Evolutionary conservation across 2,329 filamentous ascomycete genomes (phyloP), one percentile per base, ranked within the genome.

Genomic region (Trichoderma sp.): DNA sequence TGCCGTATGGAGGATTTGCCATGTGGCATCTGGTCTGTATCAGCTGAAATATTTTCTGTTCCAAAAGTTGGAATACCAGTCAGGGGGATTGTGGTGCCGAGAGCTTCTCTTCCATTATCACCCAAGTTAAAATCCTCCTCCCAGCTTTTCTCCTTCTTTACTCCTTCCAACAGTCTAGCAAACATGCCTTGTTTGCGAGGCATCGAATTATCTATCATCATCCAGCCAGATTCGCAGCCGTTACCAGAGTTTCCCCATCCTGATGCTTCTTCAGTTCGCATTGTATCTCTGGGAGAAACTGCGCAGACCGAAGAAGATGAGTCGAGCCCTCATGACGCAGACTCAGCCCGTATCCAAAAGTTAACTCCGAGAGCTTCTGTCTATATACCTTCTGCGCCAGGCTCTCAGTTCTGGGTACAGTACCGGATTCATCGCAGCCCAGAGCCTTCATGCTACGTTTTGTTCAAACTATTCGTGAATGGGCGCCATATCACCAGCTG

Each of bases 381-480:
- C 40, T 89, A 89, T 72, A 81, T 89, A 14, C 85, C 87, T 2
- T 87, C 86, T 0, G 74, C 81, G 4, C 81, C 86, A 88, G 86
- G 83, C 2, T 79, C 82, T 16, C 83, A 82, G n/a, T 89, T 89
- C 70, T 83, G 81, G 72, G 76, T 89, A 53, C 80, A 81, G 35
- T 89, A 88, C 73, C 75, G 74, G 6, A 74, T 88, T 70, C 75
- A 75, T 58, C 77, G 75, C 55, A 72, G 76, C 1, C 78, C 78
- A 1, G 72, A 74, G 2, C 79, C 75, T 21, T 76, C 80, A 49
- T 77, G 74, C 64, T 83, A 81, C 71, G 75, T 87, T 11, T 86
- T 84, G 76, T 88, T 88, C 77, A 87, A 85, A 72, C 76, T 88
- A 64, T 80, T 80, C 68, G 82, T 88, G 74, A 88, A 89, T 71